A percentile compares a stretch with the other conserved stretches of the same genome.
Evolutionary conservation across 257 asterid genomes (phyloP).

Genomic region (Verbena officinalis): DNA sequence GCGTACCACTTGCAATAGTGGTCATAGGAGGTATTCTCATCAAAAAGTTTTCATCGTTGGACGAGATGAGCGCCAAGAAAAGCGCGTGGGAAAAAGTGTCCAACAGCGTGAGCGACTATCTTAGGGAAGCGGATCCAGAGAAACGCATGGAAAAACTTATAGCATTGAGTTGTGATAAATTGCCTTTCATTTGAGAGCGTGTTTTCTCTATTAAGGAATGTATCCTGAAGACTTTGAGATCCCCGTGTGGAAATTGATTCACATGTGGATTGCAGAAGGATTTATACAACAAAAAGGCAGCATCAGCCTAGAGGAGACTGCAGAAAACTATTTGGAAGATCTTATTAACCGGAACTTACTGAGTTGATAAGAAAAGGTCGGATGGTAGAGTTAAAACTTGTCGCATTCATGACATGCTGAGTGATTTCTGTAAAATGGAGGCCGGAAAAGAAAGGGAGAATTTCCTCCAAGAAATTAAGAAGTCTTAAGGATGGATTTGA

Average conservation of each 20-base stretch:
- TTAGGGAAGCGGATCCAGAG: constrained; percentile 27
- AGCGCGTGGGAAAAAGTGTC: constrained; percentile 47
- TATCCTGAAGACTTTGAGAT: constrained; percentile 45
- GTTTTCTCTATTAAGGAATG: constrained; percentile 55
- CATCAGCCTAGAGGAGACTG: too few relatives aligned
- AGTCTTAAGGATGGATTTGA: constrained; percentile 26
- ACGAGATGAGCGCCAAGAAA: constrained; percentile 21
- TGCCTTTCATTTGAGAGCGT: constrained; percentile 52
- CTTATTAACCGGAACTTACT: constrained; percentile 39
- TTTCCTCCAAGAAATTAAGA: constrained; percentile 45
- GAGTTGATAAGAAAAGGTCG: constrained; percentile 25
- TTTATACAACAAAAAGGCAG: constrained; percentile 29
- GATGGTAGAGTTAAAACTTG: constrained; percentile 38
- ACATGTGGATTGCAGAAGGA: constrained; percentile 54
- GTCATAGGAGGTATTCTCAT: too few relatives aligned
- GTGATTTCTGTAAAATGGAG: constrained; percentile 36
- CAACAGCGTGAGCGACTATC: constrained; percentile 26
- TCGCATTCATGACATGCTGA: constrained; percentile 42
- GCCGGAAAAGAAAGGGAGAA: constrained; percentile 31
- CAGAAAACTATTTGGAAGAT: constrained; percentile 37
- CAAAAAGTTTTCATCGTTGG: constrained; percentile 23
- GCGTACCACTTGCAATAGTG: too few relatives aligned
- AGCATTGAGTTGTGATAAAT: constrained; percentile 45
- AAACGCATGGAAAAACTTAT: constrained; percentile 39
- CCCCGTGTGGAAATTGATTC: constrained; percentile 40